Base-by-base conservation (phyloP, 805 yeast species). In the Debaryomyces maramus region DNA sequence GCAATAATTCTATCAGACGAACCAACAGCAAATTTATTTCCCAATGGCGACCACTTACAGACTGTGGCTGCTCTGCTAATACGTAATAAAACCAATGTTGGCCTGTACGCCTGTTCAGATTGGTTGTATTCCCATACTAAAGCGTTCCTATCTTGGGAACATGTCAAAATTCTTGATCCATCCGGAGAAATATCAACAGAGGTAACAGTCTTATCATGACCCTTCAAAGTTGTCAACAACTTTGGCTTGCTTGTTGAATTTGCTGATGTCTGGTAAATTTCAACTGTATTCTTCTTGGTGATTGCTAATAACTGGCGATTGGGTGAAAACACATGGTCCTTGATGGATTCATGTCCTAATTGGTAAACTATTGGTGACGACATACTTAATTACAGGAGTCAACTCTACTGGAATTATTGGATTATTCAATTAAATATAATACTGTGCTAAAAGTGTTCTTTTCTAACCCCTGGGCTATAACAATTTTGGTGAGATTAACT, bases 131-230 rank as follows among this genome's bases (percentile, higher is more conserved):
- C 90, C 97, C 98, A 93, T 13, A 93, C 99, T 50, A 90, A 78
- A 10, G 98, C 98, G 54, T 93, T 93, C 65, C 99, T 78, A 65
- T 93, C 99, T 67, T 93, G 98, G 7, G 98, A 89, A 60, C 97
- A 89, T 22, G 98, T 93, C 55, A 93, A 93, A 51, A 93, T 88
- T 60, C 85, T 82, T 27, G 60, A 42, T 34, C 97, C 97, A 50
- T 86, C 88, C 24, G 75, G 65, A 27, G 96, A 85, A 53, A 95
- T 83, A 61, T 93, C 99, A 28, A 93, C 88, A 0, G 97, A 90
- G 11, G 99, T 93, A 34, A 93, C 90, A 3, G 90, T 80, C 62
- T 91, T 90, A 63, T 91, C 97, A 61, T 91, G 98, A 49, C 88
- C 95, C 32, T 75, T 67, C 55, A 91, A 75, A 4, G 76, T 75